Percentiles rank a stretch among this genome's conserved stretches.
phyloP scores from a whole-genome alignment of 106 monocot genomes.

The Acanthochlamys bracteata region DNA sequence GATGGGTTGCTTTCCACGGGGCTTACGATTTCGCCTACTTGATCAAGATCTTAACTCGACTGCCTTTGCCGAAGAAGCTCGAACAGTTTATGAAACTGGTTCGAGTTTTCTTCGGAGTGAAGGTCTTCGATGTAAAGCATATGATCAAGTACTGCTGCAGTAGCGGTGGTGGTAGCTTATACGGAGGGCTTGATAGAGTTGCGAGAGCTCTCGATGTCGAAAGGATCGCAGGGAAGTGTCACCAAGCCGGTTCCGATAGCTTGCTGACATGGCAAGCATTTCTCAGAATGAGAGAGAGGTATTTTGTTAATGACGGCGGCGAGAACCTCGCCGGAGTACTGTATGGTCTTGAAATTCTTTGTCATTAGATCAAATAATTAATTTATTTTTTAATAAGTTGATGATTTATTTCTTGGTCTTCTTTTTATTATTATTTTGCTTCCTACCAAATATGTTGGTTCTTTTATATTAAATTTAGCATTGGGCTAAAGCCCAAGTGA shows the following conservation, averaged over 20 bases:
- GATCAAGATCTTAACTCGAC: slow-evolving; percentile 44
- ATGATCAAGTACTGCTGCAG: slow-evolving; percentile 35
- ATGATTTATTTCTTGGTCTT: neutral
- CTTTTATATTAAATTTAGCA: no score
- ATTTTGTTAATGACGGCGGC: slow-evolving; percentile 22
- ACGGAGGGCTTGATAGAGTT: slow-evolving; percentile 54
- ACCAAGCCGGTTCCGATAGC: slow-evolving; percentile 72
- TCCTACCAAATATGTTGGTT: no score
- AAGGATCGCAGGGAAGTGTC: slow-evolving; percentile 35
- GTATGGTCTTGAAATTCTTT: slow-evolving; percentile 30
- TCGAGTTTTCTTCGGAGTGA: slow-evolving; percentile 33
- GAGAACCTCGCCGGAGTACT: slow-evolving; percentile 31
- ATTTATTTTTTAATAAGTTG: neutral
- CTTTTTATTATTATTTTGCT: neutral
- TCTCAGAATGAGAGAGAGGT: slow-evolving; percentile 29
- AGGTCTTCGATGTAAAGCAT: slow-evolving; percentile 62
- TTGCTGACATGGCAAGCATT: slow-evolving; percentile 50
- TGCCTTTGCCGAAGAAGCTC: slow-evolving; percentile 24
- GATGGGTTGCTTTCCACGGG: slow-evolving; percentile 70
- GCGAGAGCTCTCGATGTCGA: slow-evolving; percentile 34
- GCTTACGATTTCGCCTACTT: slow-evolving; percentile 72
- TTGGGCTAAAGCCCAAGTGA: no score
- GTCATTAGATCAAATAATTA: neutral
- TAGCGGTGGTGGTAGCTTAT: slow-evolving; percentile 9
- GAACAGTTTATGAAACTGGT: slow-evolving; percentile 30